phyloP scores from a whole-genome alignment of 345 rosid genomes.

The Eucalyptus marginata region DNA sequence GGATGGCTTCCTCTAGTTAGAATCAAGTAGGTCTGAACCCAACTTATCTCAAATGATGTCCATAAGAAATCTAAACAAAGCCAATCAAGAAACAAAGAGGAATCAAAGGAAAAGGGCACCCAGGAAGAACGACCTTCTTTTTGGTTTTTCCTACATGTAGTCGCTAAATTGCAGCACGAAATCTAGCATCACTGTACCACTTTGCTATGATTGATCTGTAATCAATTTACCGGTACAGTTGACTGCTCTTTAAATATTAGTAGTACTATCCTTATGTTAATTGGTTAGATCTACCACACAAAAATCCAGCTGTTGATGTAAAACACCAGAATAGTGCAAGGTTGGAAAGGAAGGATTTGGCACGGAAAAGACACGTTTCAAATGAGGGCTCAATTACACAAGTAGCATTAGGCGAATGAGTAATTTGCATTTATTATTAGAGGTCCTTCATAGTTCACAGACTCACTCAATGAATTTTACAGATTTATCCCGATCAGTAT shows the following conservation, averaged over 20 bases:
- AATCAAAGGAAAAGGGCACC: background rate
- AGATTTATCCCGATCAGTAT: background rate
- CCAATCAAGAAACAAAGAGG: background rate
- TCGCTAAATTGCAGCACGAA: background rate
- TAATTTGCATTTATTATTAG: background rate
- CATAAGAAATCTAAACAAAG: background rate
- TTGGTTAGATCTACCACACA: background rate
- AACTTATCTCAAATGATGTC: background rate
- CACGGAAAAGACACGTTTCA: background rate
- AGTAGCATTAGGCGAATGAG: background rate
- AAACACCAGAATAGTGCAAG: background rate
- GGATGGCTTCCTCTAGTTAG: background rate
- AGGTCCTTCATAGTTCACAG: background rate
- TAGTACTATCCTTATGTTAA: background rate
- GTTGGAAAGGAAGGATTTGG: background rate
- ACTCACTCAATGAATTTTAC: background rate
- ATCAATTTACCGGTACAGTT: background rate
- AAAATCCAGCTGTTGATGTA: background rate
- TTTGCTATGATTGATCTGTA: background rate
- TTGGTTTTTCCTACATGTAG: background rate
- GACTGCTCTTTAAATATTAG: background rate
- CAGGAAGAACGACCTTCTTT: background rate
- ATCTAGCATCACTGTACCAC: background rate
- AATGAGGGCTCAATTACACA: background rate
- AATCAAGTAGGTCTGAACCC: background rate